phyloP scores from a whole-genome alignment of 129 eudicot genomes.

The Silybum marianum region DNA sequence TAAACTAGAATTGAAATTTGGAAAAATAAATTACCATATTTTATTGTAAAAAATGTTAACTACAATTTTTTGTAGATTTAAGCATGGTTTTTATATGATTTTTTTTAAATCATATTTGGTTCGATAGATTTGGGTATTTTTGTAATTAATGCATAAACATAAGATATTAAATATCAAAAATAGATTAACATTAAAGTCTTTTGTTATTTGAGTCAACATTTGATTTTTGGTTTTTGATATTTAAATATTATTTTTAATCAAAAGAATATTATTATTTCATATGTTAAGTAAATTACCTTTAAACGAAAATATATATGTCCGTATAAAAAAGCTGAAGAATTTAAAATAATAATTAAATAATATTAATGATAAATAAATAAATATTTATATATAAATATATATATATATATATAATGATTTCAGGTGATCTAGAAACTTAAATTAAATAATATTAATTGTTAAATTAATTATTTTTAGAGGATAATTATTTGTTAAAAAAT shows the following conservation, averaged over 20 bases:
- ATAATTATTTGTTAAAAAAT: too few relatives aligned
- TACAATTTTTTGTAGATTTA: not conserved
- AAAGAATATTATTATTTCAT: not conserved
- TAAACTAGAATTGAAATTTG: too few relatives aligned
- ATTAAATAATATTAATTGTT: too few relatives aligned
- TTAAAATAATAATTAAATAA: too few relatives aligned
- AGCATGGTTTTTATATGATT: not conserved
- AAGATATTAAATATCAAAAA: not conserved
- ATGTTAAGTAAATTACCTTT: not conserved
- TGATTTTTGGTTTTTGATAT: not conserved
- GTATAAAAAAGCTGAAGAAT: not conserved
- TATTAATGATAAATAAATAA: too few relatives aligned
- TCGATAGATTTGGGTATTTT: not conserved
- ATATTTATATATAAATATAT: too few relatives aligned
- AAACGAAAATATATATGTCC: too few relatives aligned
- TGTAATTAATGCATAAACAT: not conserved
- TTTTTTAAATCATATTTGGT: not conserved
- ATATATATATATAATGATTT: too few relatives aligned
- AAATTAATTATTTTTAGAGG: too few relatives aligned
- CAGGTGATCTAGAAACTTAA: too few relatives aligned
- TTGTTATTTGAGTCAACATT: not conserved
- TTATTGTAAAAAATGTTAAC: not conserved
- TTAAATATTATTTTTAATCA: not conserved
- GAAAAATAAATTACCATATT: too few relatives aligned
- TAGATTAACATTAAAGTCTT: not conserved